Evolutionary conservation across 108 stramenopile genomes (phyloP), one percentile per base, ranked within the genome.

Genomic region (Cyclotella kingstonii): DNA sequence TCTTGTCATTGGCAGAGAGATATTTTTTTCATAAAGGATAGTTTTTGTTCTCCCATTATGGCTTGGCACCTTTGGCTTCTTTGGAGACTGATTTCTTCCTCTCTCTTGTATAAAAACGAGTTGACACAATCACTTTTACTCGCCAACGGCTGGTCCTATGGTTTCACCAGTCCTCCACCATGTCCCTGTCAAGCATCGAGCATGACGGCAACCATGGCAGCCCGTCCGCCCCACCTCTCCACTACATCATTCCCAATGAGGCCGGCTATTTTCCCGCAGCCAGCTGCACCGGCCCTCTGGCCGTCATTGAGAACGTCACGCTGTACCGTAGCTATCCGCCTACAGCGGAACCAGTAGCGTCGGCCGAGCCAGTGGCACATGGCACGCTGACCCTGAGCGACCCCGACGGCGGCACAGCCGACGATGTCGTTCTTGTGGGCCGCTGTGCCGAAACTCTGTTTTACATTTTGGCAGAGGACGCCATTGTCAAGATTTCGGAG

Each of bases 401-500:
- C 41, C 67, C 67, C 3, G 58, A 48, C 29, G 46, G 12, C 1
- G 67, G 67, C 5, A 68, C 67, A 11, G 67, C 67, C 28, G 67
- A 68, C 17, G 67, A 68, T 30, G 67, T 68, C 7, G 67, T 34
- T 14, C 22, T 68, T 3, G 67, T 68, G 2, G 58, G 58, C 14
- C 33, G 26, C 25, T 68, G 67, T 47, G 43, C 23, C 12, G 66
- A 42, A 0, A 41, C 60, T 2, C 19, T 54, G 21, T 70, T 70
- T 34, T 62, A 63, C 22, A 27, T 70, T 7, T 63, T 70, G 68
- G 27, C 12, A 12, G 68, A 63, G 15, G 68, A 70, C 25, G 67
- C 47, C 12, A 36, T 47, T 29, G 52, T 22, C 10, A 68, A 60
- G 21, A 17, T 23, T 1, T 60, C 58, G 25, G 42, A 63, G 1